Evolutionary conservation across 345 rosid species (phyloP).

Genomic region (Abelmoschus esculentus): DNA sequence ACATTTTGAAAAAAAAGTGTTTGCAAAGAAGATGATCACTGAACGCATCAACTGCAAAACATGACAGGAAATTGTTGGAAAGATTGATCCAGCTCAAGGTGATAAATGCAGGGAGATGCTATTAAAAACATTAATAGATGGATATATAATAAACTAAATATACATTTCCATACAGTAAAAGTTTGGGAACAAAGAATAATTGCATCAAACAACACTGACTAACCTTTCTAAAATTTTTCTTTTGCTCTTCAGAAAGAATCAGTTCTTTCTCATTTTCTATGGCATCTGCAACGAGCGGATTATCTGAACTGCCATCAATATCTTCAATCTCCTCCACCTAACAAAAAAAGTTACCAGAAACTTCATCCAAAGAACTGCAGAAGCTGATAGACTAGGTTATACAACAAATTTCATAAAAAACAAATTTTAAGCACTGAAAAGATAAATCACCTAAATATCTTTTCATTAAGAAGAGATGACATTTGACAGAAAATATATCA

Average conservation of each 20-base stretch:
- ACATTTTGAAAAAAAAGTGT: background rate
- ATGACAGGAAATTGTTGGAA: background rate
- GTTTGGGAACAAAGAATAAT: background rate
- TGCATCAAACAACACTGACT: slow-evolving; percentile 13
- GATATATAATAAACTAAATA: slow-evolving; percentile 7
- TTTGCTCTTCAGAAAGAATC: slow-evolving; percentile 74
- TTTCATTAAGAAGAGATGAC: background rate
- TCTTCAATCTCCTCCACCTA: slow-evolving; percentile 99
- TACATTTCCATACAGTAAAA: background rate
- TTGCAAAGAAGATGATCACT: background rate
- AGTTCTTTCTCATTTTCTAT: slow-evolving; percentile 70
- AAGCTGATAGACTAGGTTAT: background rate
- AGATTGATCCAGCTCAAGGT: background rate
- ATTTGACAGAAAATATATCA: background rate
- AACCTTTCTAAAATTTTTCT: slow-evolving; percentile 71
- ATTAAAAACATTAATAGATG: slow-evolving; percentile 14
- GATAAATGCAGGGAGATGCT: background rate
- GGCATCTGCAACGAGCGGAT: slow-evolving; percentile 81
- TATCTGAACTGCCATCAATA: slow-evolving; percentile 52
- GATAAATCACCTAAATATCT: background rate
- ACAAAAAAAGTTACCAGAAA: slow-evolving; percentile 8
- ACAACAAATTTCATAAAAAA: background rate
- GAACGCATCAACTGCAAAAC: background rate
- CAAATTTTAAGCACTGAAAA: background rate
- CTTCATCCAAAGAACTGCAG: background rate